Percentiles rank a stretch among this genome's conserved stretches.
These are phyloP conservation scores for Trifolium subterraneum DNA, from an alignment of 306 rosid genomes.

Conservation along the genomic window DNA sequence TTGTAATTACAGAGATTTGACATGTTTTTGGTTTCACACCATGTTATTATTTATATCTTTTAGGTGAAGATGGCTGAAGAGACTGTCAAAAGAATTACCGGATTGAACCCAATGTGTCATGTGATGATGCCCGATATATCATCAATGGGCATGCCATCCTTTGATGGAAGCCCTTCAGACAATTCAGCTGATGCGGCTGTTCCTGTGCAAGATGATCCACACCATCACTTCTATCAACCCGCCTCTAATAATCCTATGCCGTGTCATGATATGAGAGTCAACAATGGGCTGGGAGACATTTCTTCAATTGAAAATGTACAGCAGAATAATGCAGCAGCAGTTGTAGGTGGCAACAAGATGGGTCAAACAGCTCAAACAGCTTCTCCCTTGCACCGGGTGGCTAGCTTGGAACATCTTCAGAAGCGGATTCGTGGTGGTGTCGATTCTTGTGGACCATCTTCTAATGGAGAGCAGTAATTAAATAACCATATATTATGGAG, in stretches of 20 bases:
- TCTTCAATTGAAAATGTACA: slow-evolving; percentile 62
- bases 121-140: slow-evolving; percentile 66
- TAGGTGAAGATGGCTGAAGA: slow-evolving; percentile 98
- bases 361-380: slow-evolving; percentile 58
- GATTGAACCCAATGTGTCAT: slow-evolving; percentile 63
- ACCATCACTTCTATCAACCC: slow-evolving; percentile 61
- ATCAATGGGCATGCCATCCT: slow-evolving; percentile 62
- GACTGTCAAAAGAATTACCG: slow-evolving; percentile 78
- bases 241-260: slow-evolving; percentile 48
- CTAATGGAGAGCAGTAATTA: slow-evolving; percentile 62
- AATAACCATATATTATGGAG: slow-evolving; percentile 32
- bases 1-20: slow-evolving; percentile 16
- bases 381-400: slow-evolving; percentile 81
- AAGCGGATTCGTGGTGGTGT: slow-evolving; percentile 71
- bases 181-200: slow-evolving; percentile 76
- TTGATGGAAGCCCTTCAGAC: slow-evolving; percentile 78
- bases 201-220: slow-evolving; percentile 69
- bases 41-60: slow-evolving; percentile 40
- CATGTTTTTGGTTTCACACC: slow-evolving; percentile 24
- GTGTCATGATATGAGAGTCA: slow-evolving; percentile 50
- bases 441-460: slow-evolving; percentile 46
- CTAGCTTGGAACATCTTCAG: slow-evolving; percentile 98
- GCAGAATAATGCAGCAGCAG: slow-evolving; percentile 52
- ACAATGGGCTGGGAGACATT: slow-evolving; percentile 56
- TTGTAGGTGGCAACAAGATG: slow-evolving; percentile 53